Evolutionary conservation across 768 basidiomycete species (phyloP), one percentile per base, ranked within the genome.

Genomic region (Amanita inopinata): DNA sequence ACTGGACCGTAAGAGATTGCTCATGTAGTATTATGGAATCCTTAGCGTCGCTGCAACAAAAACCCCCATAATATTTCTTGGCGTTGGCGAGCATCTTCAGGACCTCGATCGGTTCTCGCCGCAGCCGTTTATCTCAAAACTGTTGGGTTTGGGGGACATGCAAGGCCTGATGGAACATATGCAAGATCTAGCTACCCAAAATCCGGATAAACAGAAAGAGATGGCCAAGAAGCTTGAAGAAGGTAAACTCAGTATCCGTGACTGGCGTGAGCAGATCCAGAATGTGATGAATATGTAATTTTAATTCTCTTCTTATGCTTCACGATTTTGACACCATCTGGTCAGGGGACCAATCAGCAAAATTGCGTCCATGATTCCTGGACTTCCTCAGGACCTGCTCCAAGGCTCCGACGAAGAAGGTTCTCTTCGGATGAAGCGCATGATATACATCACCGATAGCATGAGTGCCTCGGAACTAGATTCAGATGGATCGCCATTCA

Each of bases 361-460:
- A 64, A 93, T 99, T 54, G 92, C 96, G 20, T 90, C 87, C 11
- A 97, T 98, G 91, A 99, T 99, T 47, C 96, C 96, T 2, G 96
- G 96, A 19, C 75, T 99, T 48, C 86, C 90, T 9, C 86, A 91
- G 52, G 90, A 89, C 32, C 65, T 98, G 51, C 72, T 97, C 44
- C 83, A 87, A 54, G 93, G 90, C 19, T 85, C 83, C 18, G 94
- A 97, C 55, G 93, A 97, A 61, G 94, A 99, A 52, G 90, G 88
- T 22, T 76, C 83, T 4, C 57, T 74, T 46, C 83, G 90, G 44
- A 80, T 99, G 79, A 97, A 97, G 64, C 82, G 93, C 46, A 90
- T 99, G 86, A 88, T 97, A 53, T 98, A 84, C 65, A 98, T 99
- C 55, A 96, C 91, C 8, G 96, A 99, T 61, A 90, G 88, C 55